Percentiles rank a stretch among this genome's conserved stretches.
Conservation (phyloP, 169 alveolate genomes). For the Plasmodium ovale region DNA sequence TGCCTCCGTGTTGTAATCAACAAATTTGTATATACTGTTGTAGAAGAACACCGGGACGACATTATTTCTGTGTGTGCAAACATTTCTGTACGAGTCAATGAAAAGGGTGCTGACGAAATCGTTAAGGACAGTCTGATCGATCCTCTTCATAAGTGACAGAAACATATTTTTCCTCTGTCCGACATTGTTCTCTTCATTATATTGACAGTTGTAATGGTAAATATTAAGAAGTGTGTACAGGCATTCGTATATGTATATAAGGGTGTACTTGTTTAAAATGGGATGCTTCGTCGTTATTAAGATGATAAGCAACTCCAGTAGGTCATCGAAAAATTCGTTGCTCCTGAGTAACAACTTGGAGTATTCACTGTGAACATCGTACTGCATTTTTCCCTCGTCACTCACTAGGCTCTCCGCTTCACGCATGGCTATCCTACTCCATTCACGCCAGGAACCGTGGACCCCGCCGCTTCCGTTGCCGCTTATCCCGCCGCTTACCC, state of each 20-base stretch:
- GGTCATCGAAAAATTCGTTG: slow-evolving; percentile 54
- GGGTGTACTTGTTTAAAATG: slow-evolving; percentile 61
- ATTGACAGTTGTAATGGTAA: slow-evolving; percentile 34
- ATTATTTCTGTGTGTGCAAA: slow-evolving; percentile 18
- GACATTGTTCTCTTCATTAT: not conserved
- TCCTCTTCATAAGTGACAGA: slow-evolving; percentile 53
- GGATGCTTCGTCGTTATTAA: slow-evolving; percentile 74
- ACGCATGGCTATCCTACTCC: not conserved
- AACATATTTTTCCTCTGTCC: slow-evolving; percentile 66
- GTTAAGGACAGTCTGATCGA: not conserved
- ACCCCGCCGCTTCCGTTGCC: not conserved
- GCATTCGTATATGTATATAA: slow-evolving; percentile 74
- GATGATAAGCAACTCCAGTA: slow-evolving; percentile 29
- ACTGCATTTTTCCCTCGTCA: slow-evolving; percentile 8
- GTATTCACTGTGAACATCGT: slow-evolving; percentile 67
- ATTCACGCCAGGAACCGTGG: not conserved
- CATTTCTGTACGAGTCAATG: slow-evolving; percentile 57
- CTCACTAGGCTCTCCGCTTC: not conserved
- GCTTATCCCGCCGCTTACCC: not conserved
- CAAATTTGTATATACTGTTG: slow-evolving; percentile 55
- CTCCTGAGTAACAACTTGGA: slow-evolving; percentile 47
- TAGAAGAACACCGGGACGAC: slow-evolving; percentile 51
- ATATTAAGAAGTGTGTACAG: slow-evolving; percentile 63
- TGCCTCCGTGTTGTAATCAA: slow-evolving; percentile 72
- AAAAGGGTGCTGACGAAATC: slow-evolving; percentile 53